A percentile compares a stretch with the other conserved stretches of the same genome.
phyloP scores from a whole-genome alignment of 1,139 yeast species.

The Hansenula lynferdii region DNA sequence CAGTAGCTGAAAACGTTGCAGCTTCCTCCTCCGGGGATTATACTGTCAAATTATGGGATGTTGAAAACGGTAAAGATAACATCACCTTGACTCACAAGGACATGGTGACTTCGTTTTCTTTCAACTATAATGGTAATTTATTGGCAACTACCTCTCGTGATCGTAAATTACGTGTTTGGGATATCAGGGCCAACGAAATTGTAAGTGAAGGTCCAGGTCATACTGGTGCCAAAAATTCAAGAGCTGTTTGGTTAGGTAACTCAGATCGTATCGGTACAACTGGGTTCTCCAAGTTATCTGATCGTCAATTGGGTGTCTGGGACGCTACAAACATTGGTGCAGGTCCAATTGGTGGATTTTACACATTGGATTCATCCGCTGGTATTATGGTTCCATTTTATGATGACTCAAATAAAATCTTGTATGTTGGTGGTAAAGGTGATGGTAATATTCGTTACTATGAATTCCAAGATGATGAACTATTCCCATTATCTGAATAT shows the following conservation, averaged over 20 bases:
- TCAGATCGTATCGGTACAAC: slow-evolving; percentile 84
- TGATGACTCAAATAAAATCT: slow-evolving; percentile 74
- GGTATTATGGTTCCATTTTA: slow-evolving; percentile 91
- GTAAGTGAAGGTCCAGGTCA: slow-evolving; percentile 87
- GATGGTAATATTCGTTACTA: slow-evolving; percentile 95
- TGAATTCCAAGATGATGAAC: slow-evolving; percentile 79
- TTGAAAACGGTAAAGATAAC: slow-evolving; percentile 66
- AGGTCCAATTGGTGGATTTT: slow-evolving; percentile 89
- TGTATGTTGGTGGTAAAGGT: slow-evolving; percentile 95
- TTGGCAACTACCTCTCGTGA: slow-evolving; percentile 93
- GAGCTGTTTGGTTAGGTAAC: slow-evolving; percentile 88
- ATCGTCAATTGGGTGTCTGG: slow-evolving; percentile 95
- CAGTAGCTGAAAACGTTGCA: slow-evolving; percentile 77
- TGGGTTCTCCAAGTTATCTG: slow-evolving; percentile 91
- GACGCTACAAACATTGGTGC: slow-evolving; percentile 64
- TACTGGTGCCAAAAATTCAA: slow-evolving; percentile 84
- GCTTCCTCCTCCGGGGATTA: slow-evolving; percentile 92
- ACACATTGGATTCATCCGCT: slow-evolving; percentile 81
- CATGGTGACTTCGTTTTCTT: slow-evolving; percentile 83
- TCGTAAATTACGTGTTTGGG: slow-evolving; percentile 88
- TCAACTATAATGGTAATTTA: slow-evolving; percentile 82
- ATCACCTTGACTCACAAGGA: slow-evolving; percentile 82
- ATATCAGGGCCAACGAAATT: slow-evolving; percentile 67
- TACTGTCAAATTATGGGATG: slow-evolving; percentile 86
- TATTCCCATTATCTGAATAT: slow-evolving; percentile 79